These are phyloP conservation scores for Kuraishia piskuri DNA, from an alignment of 805 yeast genomes.

Conservation along the genomic window DNA sequence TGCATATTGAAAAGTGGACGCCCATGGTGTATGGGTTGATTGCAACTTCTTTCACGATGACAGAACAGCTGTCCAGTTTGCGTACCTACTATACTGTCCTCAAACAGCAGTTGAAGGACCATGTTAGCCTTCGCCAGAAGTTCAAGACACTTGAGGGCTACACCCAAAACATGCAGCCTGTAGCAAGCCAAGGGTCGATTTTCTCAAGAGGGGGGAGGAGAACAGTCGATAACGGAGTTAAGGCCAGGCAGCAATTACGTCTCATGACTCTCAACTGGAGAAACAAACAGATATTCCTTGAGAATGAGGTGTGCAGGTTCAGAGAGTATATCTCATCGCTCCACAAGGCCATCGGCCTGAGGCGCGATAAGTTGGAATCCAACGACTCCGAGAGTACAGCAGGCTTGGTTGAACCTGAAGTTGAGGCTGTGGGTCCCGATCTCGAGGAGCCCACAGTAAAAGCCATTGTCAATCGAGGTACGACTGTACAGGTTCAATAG, in stretches of 20 bases:
- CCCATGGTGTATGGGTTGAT: conserved; percentile 18
- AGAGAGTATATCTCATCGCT: conserved; percentile 35
- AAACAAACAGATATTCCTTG: conserved; percentile 31
- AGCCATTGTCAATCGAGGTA: background rate
- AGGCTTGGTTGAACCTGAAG: background rate
- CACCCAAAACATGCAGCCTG: background rate
- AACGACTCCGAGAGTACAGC: background rate
- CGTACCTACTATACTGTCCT: conserved; percentile 29
- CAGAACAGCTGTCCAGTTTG: conserved; percentile 31
- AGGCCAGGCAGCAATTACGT: conserved; percentile 22
- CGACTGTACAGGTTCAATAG: background rate
- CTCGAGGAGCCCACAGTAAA: background rate
- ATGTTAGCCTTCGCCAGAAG: conserved; percentile 28
- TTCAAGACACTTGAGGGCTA: background rate
- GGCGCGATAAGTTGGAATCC: conserved; percentile 22
- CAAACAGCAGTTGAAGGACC: conserved; percentile 30
- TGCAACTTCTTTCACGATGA: conserved; percentile 19
- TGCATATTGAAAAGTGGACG: conserved; percentile 34
- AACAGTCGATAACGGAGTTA: conserved; percentile 13
- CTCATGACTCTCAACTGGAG: conserved; percentile 30
- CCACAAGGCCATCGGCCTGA: conserved; percentile 37
- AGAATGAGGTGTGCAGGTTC: conserved; percentile 34
- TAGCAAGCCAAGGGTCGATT: background rate
- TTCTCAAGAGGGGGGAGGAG: conserved; percentile 4
- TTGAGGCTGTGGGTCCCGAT: background rate